Evolutionary conservation across 495 filamentous ascomycete genomes (phyloP), one percentile per base, ranked within the genome.

Genomic region (Paragyromitra xinjiangensis): DNA sequence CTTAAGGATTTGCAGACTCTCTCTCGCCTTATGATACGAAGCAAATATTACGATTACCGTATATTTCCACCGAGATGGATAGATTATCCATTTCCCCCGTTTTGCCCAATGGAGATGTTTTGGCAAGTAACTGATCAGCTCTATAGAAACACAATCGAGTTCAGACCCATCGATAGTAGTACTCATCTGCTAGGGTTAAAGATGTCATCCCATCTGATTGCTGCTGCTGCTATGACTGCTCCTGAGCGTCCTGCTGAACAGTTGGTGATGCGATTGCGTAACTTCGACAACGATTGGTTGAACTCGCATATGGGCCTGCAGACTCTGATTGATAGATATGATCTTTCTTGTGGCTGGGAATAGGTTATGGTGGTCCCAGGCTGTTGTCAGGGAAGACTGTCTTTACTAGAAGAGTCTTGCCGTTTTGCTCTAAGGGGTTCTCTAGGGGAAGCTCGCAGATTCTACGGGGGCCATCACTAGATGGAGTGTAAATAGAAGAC

Each of bases 131-230:
- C n/a, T 4, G 12, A 45, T 26, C 29, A 12, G 7, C 8, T 12
- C 3, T 4, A 6, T 0, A 45, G 44, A 16, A 45, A 11, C 3
- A 16, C 0, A 16, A 9, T 12, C 11, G 14, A 16, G 44, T 16
- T 45, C 11, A 16, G 12, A 16, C 12, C 1, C 14, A 16, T 45
- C 19, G n/a, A 9, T 26, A 5, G 58, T 8, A 19, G 42, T 11
- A 64, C 64, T 42, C 2, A 34, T n/a, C 19, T 71, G 12, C 59
- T 71, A 9, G n/a, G n/a, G 9, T n/a, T 64, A 29, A 71, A 71
- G 58, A 51, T 71, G 69, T 1, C n/a, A n/a, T 40, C n/a, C 29
- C 69, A 64, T 29, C 6, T 55, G 16, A 19, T 51, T 19, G 9
- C 58, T 26, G 19, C 55, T 37, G 1, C 40, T n/a, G 12, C 5